Percentiles rank a stretch among this genome's conserved stretches.
Conservation (phyloP, 768 basidiomycete genomes). For the Hirschioporus abietinus region DNA sequence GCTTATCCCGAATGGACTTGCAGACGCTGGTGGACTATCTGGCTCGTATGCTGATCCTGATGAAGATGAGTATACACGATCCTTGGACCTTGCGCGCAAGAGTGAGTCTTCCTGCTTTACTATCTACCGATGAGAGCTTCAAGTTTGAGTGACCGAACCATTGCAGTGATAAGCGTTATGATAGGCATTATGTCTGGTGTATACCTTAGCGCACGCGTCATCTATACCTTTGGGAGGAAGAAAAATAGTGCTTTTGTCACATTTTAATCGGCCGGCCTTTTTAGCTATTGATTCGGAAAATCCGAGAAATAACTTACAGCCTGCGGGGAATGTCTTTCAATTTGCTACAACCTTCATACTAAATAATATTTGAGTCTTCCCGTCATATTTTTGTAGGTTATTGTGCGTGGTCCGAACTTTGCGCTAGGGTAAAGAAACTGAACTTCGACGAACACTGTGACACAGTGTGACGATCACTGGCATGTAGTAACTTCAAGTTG, state of each 20-base stretch:
- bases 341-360: no score
- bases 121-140: background rate
- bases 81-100: slow-evolving; percentile 2
- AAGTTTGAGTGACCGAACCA: background rate
- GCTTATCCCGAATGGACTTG: slow-evolving; percentile 50
- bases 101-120: background rate
- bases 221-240: slow-evolving; percentile 4
- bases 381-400: no score
- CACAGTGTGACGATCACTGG: no score
- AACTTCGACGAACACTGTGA: no score
- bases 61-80: background rate
- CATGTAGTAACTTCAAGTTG: no score
- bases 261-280: background rate
- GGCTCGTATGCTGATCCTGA: background rate
- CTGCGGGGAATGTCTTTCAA: no score
- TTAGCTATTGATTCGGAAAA: no score
- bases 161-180: background rate
- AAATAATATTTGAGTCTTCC: no score
- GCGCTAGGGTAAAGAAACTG: no score
- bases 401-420: no score
- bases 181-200: slow-evolving; percentile 4
- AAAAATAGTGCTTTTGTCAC: slow-evolving; percentile 3
- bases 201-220: background rate
- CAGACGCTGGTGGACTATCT: slow-evolving; percentile 1
- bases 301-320: no score